Evolutionary conservation across 225 moss, liverwort and hornwort genomes (phyloP), one percentile per base, ranked within the genome.

Genomic region (Polytrichum commune): DNA sequence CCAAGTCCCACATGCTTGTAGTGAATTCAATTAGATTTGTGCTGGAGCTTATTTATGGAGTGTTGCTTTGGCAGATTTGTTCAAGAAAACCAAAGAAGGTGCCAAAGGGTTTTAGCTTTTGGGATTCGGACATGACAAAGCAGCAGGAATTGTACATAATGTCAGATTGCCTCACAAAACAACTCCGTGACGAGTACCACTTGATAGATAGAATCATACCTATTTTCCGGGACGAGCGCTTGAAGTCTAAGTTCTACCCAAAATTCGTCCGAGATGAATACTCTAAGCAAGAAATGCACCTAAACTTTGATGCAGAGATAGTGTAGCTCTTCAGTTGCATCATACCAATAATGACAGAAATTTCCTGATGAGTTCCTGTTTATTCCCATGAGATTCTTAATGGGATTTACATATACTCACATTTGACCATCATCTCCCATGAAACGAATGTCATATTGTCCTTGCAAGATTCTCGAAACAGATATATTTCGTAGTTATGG

Each of bases 221-320:
- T 0, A 8, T 60, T 67, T 68, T 46, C 46, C 46, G 46, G 46
- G 3, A 46, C 16, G 46, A 46, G 46, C 46, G 16, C 46, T 46
- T 46, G 46, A 46, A 46, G 16, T 46, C 46, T 4, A 46, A 13
- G 46, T 13, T 46, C 27, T 67, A 78, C 32, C 84, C 78, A 0
- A 67, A 2, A 69, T 63, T 78, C 10, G 75, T 81, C 1, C 65
- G 69, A 33, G 73, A 78, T 6, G 20, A 66, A 7, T 53, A 75
- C 20, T 75, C 63, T 0, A 72, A 84, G 66, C 77, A 81, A 33
- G 80, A 84, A 69, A 70, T 78, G 63, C 58, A 3, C 18, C 27
- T 80, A 8, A 70, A 69, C 27, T 84, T 75, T 16, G 29, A 81
- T 69, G 69, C 25, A n/a, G 73, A 54, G 25, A 70, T 84, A 57